Evolutionary conservation across 225 moss, liverwort and hornwort species (phyloP).

Genomic region (Physcomitrellopsis africana): DNA sequence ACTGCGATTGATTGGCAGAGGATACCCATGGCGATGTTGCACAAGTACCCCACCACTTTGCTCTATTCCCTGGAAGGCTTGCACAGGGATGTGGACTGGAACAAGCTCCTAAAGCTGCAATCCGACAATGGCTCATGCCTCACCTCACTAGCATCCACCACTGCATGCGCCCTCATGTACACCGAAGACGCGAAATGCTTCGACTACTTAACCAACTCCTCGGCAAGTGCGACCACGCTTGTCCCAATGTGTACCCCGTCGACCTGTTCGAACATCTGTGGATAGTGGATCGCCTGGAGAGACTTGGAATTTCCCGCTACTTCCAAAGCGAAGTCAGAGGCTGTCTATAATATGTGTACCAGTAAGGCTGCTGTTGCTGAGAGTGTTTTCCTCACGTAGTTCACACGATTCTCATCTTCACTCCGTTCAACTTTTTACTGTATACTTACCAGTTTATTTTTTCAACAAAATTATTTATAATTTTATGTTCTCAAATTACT

Average conservation of each 20-base stretch:
- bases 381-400: no score
- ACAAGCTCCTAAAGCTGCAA: constrained; percentile 68
- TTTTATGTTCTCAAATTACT: not conserved
- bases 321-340: constrained; percentile 56
- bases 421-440: no score
- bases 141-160: constrained; percentile 72
- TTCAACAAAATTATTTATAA: no score
- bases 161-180: constrained; percentile 78
- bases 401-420: no score
- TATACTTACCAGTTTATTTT: no score
- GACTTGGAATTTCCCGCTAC: constrained; percentile 51
- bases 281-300: constrained; percentile 44
- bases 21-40: constrained; percentile 76
- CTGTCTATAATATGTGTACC: constrained; percentile 48
- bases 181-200: constrained; percentile 46
- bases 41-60: constrained; percentile 70
- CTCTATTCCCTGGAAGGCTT: constrained; percentile 83
- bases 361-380: constrained; percentile 14
- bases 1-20: constrained; percentile 24
- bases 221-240: constrained; percentile 49
- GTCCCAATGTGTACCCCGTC: constrained; percentile 80
- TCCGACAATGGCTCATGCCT: constrained; percentile 70
- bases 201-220: constrained; percentile 23
- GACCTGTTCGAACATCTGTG: constrained; percentile 81
- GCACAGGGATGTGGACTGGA: constrained; percentile 71